Percentiles rank a stretch among this genome's conserved stretches.
phyloP scores from a whole-genome alignment of 176 grass and related monocot genomes.

The Juncus inflexus region DNA sequence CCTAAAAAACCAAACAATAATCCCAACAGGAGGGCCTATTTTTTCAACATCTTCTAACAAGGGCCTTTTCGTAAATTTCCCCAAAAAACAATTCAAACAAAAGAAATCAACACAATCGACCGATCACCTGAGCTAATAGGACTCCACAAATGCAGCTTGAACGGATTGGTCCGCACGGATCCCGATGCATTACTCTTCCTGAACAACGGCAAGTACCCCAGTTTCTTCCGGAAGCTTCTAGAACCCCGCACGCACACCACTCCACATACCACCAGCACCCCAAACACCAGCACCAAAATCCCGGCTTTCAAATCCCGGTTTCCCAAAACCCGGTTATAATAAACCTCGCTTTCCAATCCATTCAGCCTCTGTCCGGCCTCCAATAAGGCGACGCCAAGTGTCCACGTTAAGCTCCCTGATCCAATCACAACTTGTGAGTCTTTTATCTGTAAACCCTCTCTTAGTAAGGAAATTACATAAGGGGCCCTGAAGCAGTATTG shows the following conservation, averaged over 20 bases:
- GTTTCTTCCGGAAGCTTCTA: conserved; percentile 62
- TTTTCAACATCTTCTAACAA: too few relatives aligned
- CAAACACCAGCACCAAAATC: conserved; percentile 60
- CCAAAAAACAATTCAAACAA: conserved; percentile 11
- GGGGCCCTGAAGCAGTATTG: conserved; percentile 95
- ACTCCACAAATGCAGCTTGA: conserved; percentile 81
- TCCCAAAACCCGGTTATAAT: conserved; percentile 54
- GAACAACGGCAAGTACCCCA: conserved; percentile 62
- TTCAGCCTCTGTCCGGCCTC: conserved; percentile 67
- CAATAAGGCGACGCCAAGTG: conserved; percentile 77
- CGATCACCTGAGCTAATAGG: conserved; percentile 65
- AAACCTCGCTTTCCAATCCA: conserved; percentile 62
- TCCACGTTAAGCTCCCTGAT: conserved; percentile 94
- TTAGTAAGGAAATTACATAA: conserved; percentile 77
- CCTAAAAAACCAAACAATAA: too few relatives aligned
- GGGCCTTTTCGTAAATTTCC: not conserved
- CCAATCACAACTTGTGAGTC: conserved; percentile 74
- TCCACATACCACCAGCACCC: conserved; percentile 60
- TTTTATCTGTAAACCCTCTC: conserved; percentile 87
- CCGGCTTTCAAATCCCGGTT: conserved; percentile 61
- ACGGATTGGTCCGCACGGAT: conserved; percentile 56
- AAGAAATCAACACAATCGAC: not conserved
- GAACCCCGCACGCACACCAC: conserved; percentile 61
- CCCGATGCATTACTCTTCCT: conserved; percentile 45
- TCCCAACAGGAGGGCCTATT: too few relatives aligned